Evolutionary conservation across 805 yeast species (phyloP).

Genomic region (Ogataea methanolica): DNA sequence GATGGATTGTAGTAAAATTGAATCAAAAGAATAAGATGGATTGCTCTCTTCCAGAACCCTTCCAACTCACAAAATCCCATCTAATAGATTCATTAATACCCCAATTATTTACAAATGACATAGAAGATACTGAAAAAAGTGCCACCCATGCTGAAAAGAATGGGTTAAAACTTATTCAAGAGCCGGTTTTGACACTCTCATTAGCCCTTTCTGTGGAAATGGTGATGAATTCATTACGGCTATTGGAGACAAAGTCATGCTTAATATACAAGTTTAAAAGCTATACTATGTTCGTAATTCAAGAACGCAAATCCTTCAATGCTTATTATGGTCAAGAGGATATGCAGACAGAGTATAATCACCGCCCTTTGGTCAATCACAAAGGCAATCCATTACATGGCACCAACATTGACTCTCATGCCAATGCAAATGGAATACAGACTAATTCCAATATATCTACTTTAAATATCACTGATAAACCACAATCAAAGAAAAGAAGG

Average conservation of each 20-base stretch:
- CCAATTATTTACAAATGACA: conserved; percentile 2
- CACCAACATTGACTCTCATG: no score
- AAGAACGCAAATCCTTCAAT: not conserved
- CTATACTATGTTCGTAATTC: not conserved
- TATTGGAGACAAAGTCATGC: not conserved
- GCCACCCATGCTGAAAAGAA: not conserved
- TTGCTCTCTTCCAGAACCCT: no score
- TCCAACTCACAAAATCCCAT: no score
- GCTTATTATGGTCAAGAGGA: not conserved
- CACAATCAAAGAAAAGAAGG: not conserved
- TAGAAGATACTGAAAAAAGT: not conserved
- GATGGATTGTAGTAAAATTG: no score
- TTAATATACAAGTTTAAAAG: not conserved
- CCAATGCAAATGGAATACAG: no score
- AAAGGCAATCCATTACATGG: no score
- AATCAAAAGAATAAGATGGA: no score
- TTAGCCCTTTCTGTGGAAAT: conserved; percentile 5
- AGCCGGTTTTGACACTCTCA: conserved; percentile 11
- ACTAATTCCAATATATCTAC: no score
- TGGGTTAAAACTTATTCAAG: conserved; percentile 10
- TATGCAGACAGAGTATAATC: not conserved
- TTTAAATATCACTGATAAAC: no score
- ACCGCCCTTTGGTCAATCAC: no score
- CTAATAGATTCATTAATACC: conserved; percentile 3
- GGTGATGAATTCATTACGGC: not conserved